A percentile compares a stretch with the other conserved stretches of the same genome.
phyloP scores from a whole-genome alignment of 768 basidiomycete species.

The Russula sp. region DNA sequence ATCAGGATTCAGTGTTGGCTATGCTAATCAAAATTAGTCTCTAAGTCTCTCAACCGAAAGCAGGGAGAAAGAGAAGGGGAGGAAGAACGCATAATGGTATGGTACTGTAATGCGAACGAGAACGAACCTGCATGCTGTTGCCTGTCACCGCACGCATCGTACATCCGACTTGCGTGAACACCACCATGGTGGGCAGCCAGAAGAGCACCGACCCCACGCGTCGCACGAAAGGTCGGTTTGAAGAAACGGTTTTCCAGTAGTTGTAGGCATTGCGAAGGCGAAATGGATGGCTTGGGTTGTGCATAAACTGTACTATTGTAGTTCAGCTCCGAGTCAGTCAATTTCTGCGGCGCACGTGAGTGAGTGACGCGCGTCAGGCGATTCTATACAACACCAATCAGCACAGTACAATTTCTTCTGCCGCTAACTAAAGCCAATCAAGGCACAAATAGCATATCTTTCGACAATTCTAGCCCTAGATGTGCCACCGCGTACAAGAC shows the following conservation, averaged over 20 bases:
- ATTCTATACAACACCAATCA: too few species aligned
- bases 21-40: conserved; percentile 24
- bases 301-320: too few species aligned
- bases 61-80: too few species aligned
- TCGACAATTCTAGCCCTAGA: conserved; percentile 33
- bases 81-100: too few species aligned
- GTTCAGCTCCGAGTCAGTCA: too few species aligned
- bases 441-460: conserved; percentile 30
- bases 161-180: conserved; percentile 26
- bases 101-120: not conserved
- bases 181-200: conserved; percentile 24
- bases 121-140: conserved; percentile 30
- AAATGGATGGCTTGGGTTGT: not conserved
- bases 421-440: not conserved
- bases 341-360: not conserved
- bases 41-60: not conserved
- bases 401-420: too few species aligned
- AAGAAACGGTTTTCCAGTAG: conserved; percentile 4
- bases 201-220: conserved; percentile 9
- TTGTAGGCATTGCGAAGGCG: conserved; percentile 11
- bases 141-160: conserved; percentile 25
- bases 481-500: conserved; percentile 30
- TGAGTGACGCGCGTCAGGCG: not conserved
- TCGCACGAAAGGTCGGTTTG: conserved; percentile 4
- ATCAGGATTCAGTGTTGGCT: conserved; percentile 30